These are phyloP conservation scores for Kazachstania taianensis DNA, from an alignment of 805 yeast species.

Conservation along the genomic window DNA sequence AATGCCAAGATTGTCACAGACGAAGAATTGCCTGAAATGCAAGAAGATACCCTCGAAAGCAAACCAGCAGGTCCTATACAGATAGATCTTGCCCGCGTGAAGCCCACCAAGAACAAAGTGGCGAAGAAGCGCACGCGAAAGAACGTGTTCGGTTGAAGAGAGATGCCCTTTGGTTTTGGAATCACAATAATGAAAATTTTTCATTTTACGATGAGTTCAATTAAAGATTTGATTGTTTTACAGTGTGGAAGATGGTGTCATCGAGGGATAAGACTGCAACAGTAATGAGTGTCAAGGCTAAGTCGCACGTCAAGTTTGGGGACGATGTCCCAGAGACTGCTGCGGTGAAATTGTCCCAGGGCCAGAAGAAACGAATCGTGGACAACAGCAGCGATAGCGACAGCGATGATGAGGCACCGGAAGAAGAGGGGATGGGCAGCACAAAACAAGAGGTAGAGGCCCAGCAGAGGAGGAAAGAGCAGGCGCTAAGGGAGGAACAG, in stretches of 20 bases:
- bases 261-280: too few relatives aligned
- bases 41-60: background rate
- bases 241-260: too few relatives aligned
- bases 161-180: background rate
- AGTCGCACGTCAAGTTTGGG: slow-evolving; percentile 18
- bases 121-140: background rate
- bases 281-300: too few relatives aligned
- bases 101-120: background rate
- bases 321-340: slow-evolving; percentile 11
- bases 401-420: slow-evolving; percentile 40
- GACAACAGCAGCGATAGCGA: slow-evolving; percentile 9
- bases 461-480: slow-evolving; percentile 20
- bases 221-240: too few relatives aligned
- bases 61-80: too few relatives aligned
- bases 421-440: slow-evolving; percentile 33
- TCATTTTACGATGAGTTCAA: background rate
- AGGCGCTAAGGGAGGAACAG: slow-evolving; percentile 19
- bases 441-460: slow-evolving; percentile 21
- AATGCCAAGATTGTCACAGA: slow-evolving; percentile 3
- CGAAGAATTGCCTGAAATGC: background rate
- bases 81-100: too few relatives aligned
- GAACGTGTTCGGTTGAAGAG: background rate
- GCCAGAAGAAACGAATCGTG: too few relatives aligned
- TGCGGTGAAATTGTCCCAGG: too few relatives aligned
- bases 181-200: background rate